Base-by-base conservation (phyloP, 805 yeast genomes). In the Hyphopichia homilentoma region DNA sequence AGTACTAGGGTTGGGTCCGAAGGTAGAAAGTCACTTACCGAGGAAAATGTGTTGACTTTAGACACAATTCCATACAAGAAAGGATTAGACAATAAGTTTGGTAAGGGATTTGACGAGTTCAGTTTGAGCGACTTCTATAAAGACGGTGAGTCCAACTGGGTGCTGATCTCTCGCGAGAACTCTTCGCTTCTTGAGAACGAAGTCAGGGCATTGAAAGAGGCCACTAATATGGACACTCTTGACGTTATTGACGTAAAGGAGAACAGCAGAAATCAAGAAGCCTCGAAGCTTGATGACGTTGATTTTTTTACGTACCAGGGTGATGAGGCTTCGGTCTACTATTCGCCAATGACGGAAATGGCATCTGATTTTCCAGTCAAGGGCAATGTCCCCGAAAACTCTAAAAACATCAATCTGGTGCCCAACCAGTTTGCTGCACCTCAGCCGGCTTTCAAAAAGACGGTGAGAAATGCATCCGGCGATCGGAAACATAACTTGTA, bases 61-160 rank as follows among this genome's bases (percentile, higher is more conserved):
- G 31, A 35, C 13, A 28, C 33, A 9, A 30, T 21, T 14, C 23
- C 25, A 13, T 34, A 28, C 22, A 20, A 20, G 19, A 26, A 21
- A 19, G 25, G 15, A 16, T 15, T 17, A 16, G 22, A 25, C 17
- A 15, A 9, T 16, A 26, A 27, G 5, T 35, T 30, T 17, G 19
- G 39, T 6, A 30, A 20, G 7, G 11, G 22, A 20, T 20, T 8
- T 11, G 22, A 20, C 11, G 11, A 20, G 7, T 8, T 20, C 22
- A 20, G 11, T 7, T 7, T 20, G 22, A 11, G 20, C 7, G 30
- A 27, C 30, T 35, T 33, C 20, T 40, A 45, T 30, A 38, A 39
- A 5, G 53, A 46, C 33, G 52, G 50, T 9, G 56, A 47, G 21
- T 32, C 44, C 8, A 54, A 57, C 33, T 57, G 62, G 61, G 34